Evolutionary conservation across 2,329 filamentous ascomycete genomes (phyloP), one percentile per base, ranked within the genome.

Genomic region (Chaetomiaceae sp.): DNA sequence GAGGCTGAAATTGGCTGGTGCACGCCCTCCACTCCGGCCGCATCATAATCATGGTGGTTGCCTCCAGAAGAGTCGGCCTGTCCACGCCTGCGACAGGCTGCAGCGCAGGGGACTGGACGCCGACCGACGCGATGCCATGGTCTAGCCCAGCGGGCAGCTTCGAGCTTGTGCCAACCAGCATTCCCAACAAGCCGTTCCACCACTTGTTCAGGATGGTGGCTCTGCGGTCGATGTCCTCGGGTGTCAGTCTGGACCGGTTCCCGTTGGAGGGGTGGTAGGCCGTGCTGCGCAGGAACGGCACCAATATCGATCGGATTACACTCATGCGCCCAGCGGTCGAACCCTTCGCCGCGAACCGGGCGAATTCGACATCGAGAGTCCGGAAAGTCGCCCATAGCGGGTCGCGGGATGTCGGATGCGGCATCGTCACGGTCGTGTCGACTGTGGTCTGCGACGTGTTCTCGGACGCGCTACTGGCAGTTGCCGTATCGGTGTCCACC

Each of bases 31-130:
- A 96, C 67, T 96, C 90, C 0, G 84, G 81, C 38, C 90, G 79
- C 65, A 85, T 84, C 89, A 95, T 95, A 60, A 96, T 81, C 43
- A 84, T 79, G 39, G 84, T 81, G 18, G 86, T 76, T 5, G 81
- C 85, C 60, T 95, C 89, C 26, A 95, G 75, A 35, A 95, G 79
- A 3, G 81, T 76, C 0, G 88, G 87, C 26, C 88, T 76, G 59
- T 95, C 90, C n/a, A 88, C 83, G 10, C 87, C 87, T 1, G 88
- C 82, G 12, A 95, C 82, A 3, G 85, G 83, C 58, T 88, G 84
- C 40, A 73, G 65, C 11, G 47, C 43, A 8, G 57, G 51, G 27
- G 51, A 49, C 12, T 49, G 38, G 18, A 51, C 35, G 17, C 48
- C 51, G 2, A 53, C 49, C 14, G 47, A 50, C 10, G 32, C 49